A percentile compares a stretch with the other conserved stretches of the same genome.
phyloP scores from a whole-genome alignment of 495 filamentous ascomycete genomes.

The Penicillium tannophilum region DNA sequence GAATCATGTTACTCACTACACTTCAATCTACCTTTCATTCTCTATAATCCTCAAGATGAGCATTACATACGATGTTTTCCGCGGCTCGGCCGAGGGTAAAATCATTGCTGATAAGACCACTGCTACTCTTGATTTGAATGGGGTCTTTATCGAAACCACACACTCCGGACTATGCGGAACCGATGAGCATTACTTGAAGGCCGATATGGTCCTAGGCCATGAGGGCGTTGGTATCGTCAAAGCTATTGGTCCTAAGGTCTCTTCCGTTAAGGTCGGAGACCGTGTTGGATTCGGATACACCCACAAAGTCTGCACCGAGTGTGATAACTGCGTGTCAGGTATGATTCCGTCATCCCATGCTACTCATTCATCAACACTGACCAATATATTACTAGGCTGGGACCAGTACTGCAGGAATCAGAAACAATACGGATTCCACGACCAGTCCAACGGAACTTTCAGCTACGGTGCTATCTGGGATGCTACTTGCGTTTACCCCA shows the following conservation, averaged over 20 bases:
- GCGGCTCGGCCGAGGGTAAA: constrained; percentile 35
- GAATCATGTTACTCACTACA: too few relatives aligned
- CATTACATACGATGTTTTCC: constrained; percentile 37
- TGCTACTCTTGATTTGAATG: constrained; percentile 28
- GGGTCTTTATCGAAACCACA: constrained; percentile 49
- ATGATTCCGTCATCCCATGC: constrained; percentile 3
- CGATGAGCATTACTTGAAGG: constrained; percentile 41
- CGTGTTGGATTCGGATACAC: constrained; percentile 55
- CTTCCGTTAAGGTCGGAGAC: constrained; percentile 52
- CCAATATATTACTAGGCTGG: constrained; percentile 23
- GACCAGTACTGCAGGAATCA: constrained; percentile 55
- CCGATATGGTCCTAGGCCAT: constrained; percentile 41
- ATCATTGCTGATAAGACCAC: constrained; percentile 35
- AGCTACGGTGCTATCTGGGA: constrained; percentile 53
- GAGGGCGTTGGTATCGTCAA: constrained; percentile 60
- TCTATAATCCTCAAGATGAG: constrained; percentile 17
- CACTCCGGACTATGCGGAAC: constrained; percentile 48
- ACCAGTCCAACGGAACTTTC: constrained; percentile 56
- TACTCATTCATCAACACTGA: neutral
- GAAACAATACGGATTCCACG: constrained; percentile 47
- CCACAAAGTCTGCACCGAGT: constrained; percentile 49
- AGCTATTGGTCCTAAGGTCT: constrained; percentile 48
- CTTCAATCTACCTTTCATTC: too few relatives aligned
- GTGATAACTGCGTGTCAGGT: constrained; percentile 54
- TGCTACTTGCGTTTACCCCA: constrained; percentile 49